Evolutionary conservation across 352 stramenopile species (phyloP), one percentile per base, ranked within the genome.

Genomic region (Phytophthora vignae): DNA sequence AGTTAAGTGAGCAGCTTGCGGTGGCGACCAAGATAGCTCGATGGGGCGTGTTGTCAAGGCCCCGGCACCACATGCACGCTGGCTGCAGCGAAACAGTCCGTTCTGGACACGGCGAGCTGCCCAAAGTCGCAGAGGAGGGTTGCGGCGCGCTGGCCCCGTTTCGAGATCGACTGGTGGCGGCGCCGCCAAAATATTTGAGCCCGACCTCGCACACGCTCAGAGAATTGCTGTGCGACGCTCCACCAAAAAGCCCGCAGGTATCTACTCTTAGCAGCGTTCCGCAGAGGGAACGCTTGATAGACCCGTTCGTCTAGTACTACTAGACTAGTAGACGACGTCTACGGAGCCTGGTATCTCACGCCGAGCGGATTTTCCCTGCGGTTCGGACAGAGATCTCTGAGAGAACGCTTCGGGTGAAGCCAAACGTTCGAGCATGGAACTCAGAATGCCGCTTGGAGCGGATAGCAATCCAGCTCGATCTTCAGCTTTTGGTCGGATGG

Each of bases 81-180:
- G 53, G 62, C 62, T 63, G 42, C 62, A 21, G 49, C 27, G 64
- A 67, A 71, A 71, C 65, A 67, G 65, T 22, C 9, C 38, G 11
- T 36, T 53, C 65, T 72, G 65, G 48, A 60, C 49, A 68, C 15
- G 56, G 19, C 44, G 12, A 49, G 40, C 15, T 49, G 40, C 17
- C 15, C 36, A 17, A n/a, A 46, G 29, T 46, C 29, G 53, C 53
- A 36, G 36, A 14, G 22, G 27, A 57, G 46, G 40, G 38, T 61
- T 54, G 62, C 29, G 42, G 31, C 27, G n/a, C 15, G 22, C 5
- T n/a, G 22, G 4, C 17, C 33, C 49, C 5, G 36, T 58, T 58
- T 58, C 54, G 17, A 31, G 54, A 48, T 49, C n/a, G 31, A 60
- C 31, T 48, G 31, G 54, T 49, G 54, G 56, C 15, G 17, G 2